Conservation (phyloP, 2,329 filamentous ascomycete species). For the Parastagonospora nodorum region DNA sequence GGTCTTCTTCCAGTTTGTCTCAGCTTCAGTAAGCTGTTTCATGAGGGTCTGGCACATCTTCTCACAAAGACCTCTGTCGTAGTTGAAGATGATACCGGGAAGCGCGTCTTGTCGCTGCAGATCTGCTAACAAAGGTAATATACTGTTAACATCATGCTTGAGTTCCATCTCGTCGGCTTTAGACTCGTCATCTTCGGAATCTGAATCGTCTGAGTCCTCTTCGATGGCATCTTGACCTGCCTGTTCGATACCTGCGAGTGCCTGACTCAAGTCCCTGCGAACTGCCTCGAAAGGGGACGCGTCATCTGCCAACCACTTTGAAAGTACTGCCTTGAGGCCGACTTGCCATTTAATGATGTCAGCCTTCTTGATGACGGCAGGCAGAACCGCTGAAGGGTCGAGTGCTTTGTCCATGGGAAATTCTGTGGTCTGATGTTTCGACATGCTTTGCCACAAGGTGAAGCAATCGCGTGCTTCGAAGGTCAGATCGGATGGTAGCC, state of each 20-base stretch:
- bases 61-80: slow-evolving; percentile 70
- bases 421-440: slow-evolving; percentile 57
- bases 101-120: slow-evolving; percentile 68
- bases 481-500: slow-evolving; percentile 68
- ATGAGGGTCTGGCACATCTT: slow-evolving; percentile 59
- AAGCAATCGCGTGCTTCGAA: slow-evolving; percentile 75
- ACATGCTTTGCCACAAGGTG: slow-evolving; percentile 68
- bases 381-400: slow-evolving; percentile 56
- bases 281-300: slow-evolving; percentile 60
- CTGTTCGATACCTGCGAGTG: slow-evolving; percentile 12
- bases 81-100: slow-evolving; percentile 79
- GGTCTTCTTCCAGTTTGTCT: slow-evolving; percentile 61
- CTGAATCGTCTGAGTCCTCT: no score
- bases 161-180: slow-evolving; percentile 31
- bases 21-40: slow-evolving; percentile 58
- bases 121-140: slow-evolving; percentile 63
- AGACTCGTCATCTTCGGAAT: slow-evolving; percentile 9
- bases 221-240: slow-evolving; percentile 6
- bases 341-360: slow-evolving; percentile 71
- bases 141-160: slow-evolving; percentile 47
- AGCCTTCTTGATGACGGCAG: slow-evolving; percentile 63
- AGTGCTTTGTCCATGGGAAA: slow-evolving; percentile 59
- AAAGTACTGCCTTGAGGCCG: slow-evolving; percentile 63
- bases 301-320: slow-evolving; percentile 63
- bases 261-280: slow-evolving; percentile 50